Evolutionary conservation across 192 early-diverging fungal species (phyloP), one percentile per base, ranked within the genome.

Genomic region (Phlyctochytrium planicorne): DNA sequence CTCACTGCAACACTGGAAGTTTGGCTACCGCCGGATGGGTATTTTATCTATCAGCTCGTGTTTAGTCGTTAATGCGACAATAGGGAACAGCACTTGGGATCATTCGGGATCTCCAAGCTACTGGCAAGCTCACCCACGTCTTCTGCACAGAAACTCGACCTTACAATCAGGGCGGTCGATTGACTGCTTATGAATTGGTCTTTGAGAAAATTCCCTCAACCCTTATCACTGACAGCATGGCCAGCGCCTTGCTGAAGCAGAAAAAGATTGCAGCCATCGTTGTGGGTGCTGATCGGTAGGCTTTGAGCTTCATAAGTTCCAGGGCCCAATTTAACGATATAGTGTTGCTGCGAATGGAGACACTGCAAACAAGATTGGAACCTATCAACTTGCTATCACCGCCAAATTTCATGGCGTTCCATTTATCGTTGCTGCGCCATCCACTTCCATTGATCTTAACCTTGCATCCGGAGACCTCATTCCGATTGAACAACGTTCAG

Each of bases 321-420:
- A 27, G n/a, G n/a, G n/a, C n/a, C n/a, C n/a, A n/a, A n/a, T 31
- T 68, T 1, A 36, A 37, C 27, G 0, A 6, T 35, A 34, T 20
- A 82, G 82, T 23, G 94, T 99, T 1, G 93, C 95, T 3, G 86
- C 87, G 6, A 99, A 98, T 72, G 97, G 97, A 50, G 97, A 99
- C 68, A 98, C 96, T 0, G 95, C 96, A 31, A 98, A 98, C 80
- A 99, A 97, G 75, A 98, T 99, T 64, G 97, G 97, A 16, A 99
- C 96, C 3, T 99, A 98, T 65, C 97, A 99, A 71, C 77, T 99
- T 53, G 95, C 97, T 25, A 94, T 99, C 65, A 80, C 91, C 4
- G 97, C 97, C 10, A 82, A 80, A 52, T 85, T 88, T 75, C 94
- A 98, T 72, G 81, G 81, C 20, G 82, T 94, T 2, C 84, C 82